These are phyloP conservation scores for Cercospora sesami DNA, from an alignment of 2,329 filamentous ascomycete species.

Conservation along the genomic window DNA sequence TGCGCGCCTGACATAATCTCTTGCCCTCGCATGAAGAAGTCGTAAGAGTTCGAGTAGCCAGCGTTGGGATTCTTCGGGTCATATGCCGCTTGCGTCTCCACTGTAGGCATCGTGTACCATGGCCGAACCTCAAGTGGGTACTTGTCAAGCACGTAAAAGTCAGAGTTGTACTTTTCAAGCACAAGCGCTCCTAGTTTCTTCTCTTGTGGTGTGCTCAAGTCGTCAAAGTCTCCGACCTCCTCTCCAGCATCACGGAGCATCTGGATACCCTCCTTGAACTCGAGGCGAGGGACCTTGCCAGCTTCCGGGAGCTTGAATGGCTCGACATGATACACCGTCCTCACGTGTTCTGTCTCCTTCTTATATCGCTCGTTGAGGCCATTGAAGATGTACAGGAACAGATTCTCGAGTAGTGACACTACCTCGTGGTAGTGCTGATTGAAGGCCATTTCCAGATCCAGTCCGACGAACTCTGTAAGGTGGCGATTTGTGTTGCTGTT, in stretches of 20 bases:
- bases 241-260: slow-evolving; percentile 76
- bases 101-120: slow-evolving; percentile 86
- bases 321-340: slow-evolving; percentile 73
- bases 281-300: slow-evolving; percentile 73
- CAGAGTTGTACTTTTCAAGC: slow-evolving; percentile 83
- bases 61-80: slow-evolving; percentile 49
- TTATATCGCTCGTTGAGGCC: slow-evolving; percentile 67
- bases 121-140: slow-evolving; percentile 87
- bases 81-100: slow-evolving; percentile 55
- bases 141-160: slow-evolving; percentile 97
- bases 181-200: slow-evolving; percentile 86
- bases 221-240: slow-evolving; percentile 70
- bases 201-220: slow-evolving; percentile 77
- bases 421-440: slow-evolving; percentile 76
- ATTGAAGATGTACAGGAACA: slow-evolving; percentile 77
- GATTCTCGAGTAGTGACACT: slow-evolving; percentile 67
- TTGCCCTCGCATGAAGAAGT: slow-evolving; percentile 71
- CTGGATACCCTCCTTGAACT: slow-evolving; percentile 74
- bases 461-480: slow-evolving; percentile 84
- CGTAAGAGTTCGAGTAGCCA: slow-evolving; percentile 64
- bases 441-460: slow-evolving; percentile 90
- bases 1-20: slow-evolving; percentile 69
- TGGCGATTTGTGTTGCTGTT: slow-evolving; percentile 81
- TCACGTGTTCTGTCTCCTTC: slow-evolving; percentile 70
- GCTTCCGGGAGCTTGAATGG: slow-evolving; percentile 72